phyloP scores from a whole-genome alignment of 2,329 filamentous ascomycete genomes.

The Alternaria arborescens region DNA sequence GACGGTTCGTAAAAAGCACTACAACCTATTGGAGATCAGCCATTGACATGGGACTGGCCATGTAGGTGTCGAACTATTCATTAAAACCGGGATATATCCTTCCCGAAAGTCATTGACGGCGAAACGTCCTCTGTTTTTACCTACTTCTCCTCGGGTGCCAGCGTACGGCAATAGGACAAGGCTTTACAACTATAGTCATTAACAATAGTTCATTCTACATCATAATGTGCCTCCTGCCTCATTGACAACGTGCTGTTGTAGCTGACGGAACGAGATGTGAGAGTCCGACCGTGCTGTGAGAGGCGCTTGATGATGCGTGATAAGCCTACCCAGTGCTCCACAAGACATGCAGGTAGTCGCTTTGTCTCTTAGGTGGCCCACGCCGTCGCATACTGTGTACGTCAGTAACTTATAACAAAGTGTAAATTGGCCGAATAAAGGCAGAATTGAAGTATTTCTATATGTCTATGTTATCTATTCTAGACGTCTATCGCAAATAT shows the following conservation, averaged over 20 bases:
- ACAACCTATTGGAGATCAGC: background rate
- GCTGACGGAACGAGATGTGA: background rate
- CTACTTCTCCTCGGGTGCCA: background rate
- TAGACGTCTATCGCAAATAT: background rate
- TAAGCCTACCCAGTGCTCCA: background rate
- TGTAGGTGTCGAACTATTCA: background rate
- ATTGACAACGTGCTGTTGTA: background rate
- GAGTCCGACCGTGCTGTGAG: background rate
- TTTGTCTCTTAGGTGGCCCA: background rate
- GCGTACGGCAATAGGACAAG: background rate
- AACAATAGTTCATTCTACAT: background rate
- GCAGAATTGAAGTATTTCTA: background rate
- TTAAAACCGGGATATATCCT: background rate
- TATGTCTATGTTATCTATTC: background rate
- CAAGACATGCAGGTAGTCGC: background rate
- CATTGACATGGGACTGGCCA: background rate
- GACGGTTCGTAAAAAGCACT: slow-evolving; percentile 1
- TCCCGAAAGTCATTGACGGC: background rate
- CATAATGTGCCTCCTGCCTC: too few relatives aligned
- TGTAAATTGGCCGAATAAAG: background rate
- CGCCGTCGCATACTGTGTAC: background rate
- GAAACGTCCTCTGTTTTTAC: background rate
- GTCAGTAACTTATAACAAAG: background rate
- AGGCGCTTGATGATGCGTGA: background rate
- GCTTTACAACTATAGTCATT: background rate